A percentile compares a stretch with the other conserved stretches of the same genome.
Conservation (phyloP, 1,284 basidiomycete genomes). For the Cryptococcus hybrid region DNA sequence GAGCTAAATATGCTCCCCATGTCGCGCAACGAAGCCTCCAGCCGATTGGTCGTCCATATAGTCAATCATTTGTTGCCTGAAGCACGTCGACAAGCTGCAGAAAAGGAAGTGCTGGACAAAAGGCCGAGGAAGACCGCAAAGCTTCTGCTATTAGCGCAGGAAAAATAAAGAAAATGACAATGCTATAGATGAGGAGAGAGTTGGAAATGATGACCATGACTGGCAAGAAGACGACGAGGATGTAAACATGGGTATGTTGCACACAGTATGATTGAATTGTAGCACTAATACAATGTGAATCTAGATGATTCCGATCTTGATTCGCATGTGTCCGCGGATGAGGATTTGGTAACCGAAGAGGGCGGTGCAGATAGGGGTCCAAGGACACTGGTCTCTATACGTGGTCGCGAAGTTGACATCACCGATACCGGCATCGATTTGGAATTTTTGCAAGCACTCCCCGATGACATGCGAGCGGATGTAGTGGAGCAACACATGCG, state of each 20-base stretch:
- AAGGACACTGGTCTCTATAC: conserved; percentile 80
- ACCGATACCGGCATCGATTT: conserved; percentile 99
- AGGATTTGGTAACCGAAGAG: not conserved
- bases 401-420: conserved; percentile 94
- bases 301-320: not conserved
- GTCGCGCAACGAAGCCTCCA: conserved; percentile 69
- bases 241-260: conserved; percentile 63
- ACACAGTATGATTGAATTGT: not conserved
- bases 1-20: conserved; percentile 77
- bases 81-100: conserved; percentile 56
- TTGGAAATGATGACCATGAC: conserved; percentile 48
- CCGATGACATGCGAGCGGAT: conserved; percentile 98
- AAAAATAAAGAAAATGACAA: no score
- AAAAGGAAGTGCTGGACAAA: conserved; percentile 20
- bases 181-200: no score
- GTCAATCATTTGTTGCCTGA: conserved; percentile 76
- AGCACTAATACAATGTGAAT: not conserved
- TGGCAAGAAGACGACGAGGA: conserved; percentile 57
- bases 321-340: conserved; percentile 4
- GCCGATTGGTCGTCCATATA: conserved; percentile 71
- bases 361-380: conserved; percentile 30
- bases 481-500: conserved; percentile 96
- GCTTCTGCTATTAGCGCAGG: no score
- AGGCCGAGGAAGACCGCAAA: conserved; percentile 52
- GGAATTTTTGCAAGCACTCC: conserved; percentile 94